Base-by-base conservation (phyloP, 768 basidiomycete species). In the Kwoniella sp. region DNA sequence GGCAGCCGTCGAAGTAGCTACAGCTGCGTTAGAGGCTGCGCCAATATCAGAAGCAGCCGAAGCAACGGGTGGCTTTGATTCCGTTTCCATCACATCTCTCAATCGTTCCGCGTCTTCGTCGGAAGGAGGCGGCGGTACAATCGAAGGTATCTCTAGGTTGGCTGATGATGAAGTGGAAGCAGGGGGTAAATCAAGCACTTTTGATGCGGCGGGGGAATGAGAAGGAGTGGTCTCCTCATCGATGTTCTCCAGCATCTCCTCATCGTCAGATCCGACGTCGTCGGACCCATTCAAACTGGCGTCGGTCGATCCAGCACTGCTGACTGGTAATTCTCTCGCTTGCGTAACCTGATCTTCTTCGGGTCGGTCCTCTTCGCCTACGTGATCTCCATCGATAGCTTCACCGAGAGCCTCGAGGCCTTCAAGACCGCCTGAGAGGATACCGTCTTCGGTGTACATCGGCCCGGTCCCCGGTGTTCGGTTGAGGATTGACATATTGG, bases 401-500 rank as follows among this genome's bases (percentile, higher is more conserved):
- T 87, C 86, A 0, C 93, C 91, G 7, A 99, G 83, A 58, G 90
- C 88, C 76, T 96, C 93, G 57, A 96, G 82, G 13, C 89, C 88
- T 1, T 86, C 82, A 12, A 96, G 81, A 5, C 95, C 94, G n/a
- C 92, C 92, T 69, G 88, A 87, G 47, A 99, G 81, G 26, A 90
- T 86, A 21, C 95, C 95, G 56, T 91, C 86, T 1, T 83, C 82
- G 73, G 91, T 91, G 79, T 92, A 93, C n/a, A 87, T 82, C 24
- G 86, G 83, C 50, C 86, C 85, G 59, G 84, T 87, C 51, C 88
- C 87, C 0, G 85, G 76, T 0, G 85, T 81, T 10, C 96, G 90
- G 77, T 98, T 98, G 26, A 98, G 83, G 24, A 98, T 85, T 5
- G 90, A 88, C 95, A 99, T 98, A 74, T 96, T 98, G 19, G 96